These are phyloP conservation scores for Xylaria sp. DNA, from an alignment of 2,329 filamentous ascomycete genomes.

Conservation along the genomic window DNA sequence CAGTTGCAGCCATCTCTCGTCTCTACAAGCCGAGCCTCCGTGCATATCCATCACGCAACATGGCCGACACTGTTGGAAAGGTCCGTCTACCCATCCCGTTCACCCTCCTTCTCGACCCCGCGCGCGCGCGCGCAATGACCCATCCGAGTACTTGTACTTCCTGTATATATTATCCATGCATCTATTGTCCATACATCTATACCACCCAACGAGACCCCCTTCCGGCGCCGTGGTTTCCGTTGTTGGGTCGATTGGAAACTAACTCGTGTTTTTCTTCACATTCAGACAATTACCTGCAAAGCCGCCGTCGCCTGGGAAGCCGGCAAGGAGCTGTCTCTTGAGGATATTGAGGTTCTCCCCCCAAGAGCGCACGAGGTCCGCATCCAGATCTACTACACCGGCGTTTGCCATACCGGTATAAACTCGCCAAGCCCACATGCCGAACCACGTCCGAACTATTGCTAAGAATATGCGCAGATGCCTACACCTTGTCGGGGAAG, in stretches of 20 bases:
- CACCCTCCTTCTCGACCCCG: conserved; percentile 19
- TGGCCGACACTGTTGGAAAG: conserved; percentile 65
- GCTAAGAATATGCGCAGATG: conserved; percentile 65
- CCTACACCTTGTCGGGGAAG: conserved; percentile 95
- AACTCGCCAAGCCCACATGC: conserved; percentile 39
- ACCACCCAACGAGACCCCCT: too few species aligned
- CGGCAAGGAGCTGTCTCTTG: conserved; percentile 85
- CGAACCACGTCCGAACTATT: conserved; percentile 46
- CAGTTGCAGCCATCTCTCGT: conserved; percentile 1
- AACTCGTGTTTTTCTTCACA: conserved; percentile 8
- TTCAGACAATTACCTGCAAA: conserved; percentile 93
- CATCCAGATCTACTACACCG: conserved; percentile 96
- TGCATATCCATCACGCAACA: conserved; percentile 44
- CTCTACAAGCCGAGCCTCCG: background rate
- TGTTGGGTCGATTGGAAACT: conserved; percentile 17
- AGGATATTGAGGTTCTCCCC: conserved; percentile 91
- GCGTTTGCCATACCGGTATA: conserved; percentile 96
- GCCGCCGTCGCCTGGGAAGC: conserved; percentile 98
- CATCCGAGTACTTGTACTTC: background rate
- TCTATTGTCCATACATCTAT: background rate
- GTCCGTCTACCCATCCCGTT: conserved; percentile 49
- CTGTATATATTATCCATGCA: background rate
- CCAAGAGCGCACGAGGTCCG: conserved; percentile 94
- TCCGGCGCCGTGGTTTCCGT: background rate
- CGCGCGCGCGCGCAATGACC: conserved; percentile 26